Evolutionary conservation across 441 rosid genomes (phyloP).

Genomic region (Bocquillonia castaneifolia): DNA sequence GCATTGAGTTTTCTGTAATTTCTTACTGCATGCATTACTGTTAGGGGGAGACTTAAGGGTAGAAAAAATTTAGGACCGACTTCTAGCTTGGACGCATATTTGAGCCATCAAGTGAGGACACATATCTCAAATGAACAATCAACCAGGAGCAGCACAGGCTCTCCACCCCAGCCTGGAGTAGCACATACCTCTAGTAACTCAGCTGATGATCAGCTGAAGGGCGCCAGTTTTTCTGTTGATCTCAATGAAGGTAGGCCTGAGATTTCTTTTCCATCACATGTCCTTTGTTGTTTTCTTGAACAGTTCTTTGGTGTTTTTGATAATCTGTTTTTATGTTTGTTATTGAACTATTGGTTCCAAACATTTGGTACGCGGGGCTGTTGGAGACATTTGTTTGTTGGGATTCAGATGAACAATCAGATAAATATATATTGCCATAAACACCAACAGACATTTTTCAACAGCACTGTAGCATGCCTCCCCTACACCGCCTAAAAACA

Average conservation of each 20-base stretch:
- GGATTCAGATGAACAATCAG: not conserved
- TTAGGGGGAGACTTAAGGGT: constrained; percentile 56
- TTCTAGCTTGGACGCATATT: constrained; percentile 50
- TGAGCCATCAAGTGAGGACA: constrained; percentile 44
- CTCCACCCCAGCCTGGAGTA: constrained; percentile 41
- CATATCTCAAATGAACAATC: constrained; percentile 46
- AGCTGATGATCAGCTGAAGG: constrained; percentile 39
- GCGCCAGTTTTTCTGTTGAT: constrained; percentile 50
- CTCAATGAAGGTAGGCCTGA: constrained; percentile 54
- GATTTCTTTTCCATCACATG: constrained; percentile 1
- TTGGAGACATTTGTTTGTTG: not conserved
- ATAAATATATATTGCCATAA: not conserved
- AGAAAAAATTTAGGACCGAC: constrained; percentile 50
- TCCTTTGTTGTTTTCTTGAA: constrained; percentile 1
- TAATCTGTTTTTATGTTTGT: not conserved
- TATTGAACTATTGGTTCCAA: constrained; percentile 1
- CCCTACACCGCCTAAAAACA: no score
- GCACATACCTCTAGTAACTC: constrained; percentile 31
- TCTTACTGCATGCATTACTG: constrained; percentile 8
- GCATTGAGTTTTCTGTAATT: not conserved
- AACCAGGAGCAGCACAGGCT: constrained; percentile 36
- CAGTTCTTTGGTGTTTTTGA: constrained; percentile 1
- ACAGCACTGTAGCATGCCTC: no score
- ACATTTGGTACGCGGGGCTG: not conserved
- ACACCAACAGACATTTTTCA: not conserved